These are phyloP conservation scores for Echites panduratus DNA, from an alignment of 257 asterid genomes.

Conservation along the genomic window DNA sequence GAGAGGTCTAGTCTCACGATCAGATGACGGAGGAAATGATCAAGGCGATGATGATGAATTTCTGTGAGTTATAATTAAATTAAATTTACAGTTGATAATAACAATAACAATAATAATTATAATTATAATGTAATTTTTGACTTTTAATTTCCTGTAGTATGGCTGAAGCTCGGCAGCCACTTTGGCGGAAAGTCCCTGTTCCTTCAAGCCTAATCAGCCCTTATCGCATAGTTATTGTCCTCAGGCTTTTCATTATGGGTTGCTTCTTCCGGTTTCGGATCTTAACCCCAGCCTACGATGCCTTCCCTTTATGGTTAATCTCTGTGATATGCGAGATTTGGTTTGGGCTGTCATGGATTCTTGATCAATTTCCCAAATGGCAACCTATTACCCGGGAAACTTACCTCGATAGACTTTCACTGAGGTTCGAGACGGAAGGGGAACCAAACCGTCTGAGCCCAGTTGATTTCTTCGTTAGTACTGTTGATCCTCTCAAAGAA, in stretches of 20 bases:
- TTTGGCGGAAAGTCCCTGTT: conserved; percentile 78
- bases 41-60: conserved; percentile 48
- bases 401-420: conserved; percentile 66
- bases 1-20: conserved; percentile 53
- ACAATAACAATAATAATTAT: no score
- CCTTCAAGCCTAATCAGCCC: conserved; percentile 72
- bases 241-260: conserved; percentile 51
- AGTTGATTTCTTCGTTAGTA: conserved; percentile 63
- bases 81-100: no score
- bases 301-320: conserved; percentile 69
- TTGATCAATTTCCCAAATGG: conserved; percentile 90
- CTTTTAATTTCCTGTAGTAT: conserved; percentile 28
- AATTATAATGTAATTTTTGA: no score
- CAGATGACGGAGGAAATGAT: conserved; percentile 39
- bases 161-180: conserved; percentile 84
- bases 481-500: conserved; percentile 82
- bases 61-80: conserved; percentile 40
- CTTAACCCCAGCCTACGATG: conserved; percentile 65
- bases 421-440: conserved; percentile 73
- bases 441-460: conserved; percentile 45
- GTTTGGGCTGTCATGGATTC: conserved; percentile 85
- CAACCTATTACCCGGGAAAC: conserved; percentile 72
- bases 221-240: conserved; percentile 66
- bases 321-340: conserved; percentile 83
- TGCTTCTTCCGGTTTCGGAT: conserved; percentile 79